Conservation (phyloP, 2,329 filamentous ascomycete genomes). For the Zasmidium citrigriseum region DNA sequence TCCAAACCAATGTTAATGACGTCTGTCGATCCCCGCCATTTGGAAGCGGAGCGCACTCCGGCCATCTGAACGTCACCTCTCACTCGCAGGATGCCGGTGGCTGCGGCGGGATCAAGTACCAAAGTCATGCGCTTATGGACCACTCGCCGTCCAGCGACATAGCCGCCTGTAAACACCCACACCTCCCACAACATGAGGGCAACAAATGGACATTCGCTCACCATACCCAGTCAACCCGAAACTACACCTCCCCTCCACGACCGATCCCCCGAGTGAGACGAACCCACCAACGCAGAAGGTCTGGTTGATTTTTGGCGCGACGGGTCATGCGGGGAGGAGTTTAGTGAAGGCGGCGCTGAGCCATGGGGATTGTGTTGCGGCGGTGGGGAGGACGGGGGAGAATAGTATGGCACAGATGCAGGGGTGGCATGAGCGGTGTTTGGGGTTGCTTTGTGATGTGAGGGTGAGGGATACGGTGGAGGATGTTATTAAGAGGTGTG, state of each 20-base stretch:
- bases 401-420: conserved; percentile 72
- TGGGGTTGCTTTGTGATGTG: conserved; percentile 87
- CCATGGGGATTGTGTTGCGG: conserved; percentile 80
- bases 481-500: conserved; percentile 67
- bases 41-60: too few relatives aligned
- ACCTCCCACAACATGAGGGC: not conserved
- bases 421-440: conserved; percentile 68
- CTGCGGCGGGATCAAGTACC: too few relatives aligned
- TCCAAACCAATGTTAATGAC: not conserved
- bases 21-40: too few relatives aligned
- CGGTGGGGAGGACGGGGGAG: conserved; percentile 81
- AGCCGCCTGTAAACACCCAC: conserved; percentile 5
- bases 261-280: conserved; percentile 75
- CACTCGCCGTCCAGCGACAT: conserved; percentile 4
- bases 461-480: conserved; percentile 76
- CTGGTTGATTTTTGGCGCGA: conserved; percentile 96
- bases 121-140: conserved; percentile 2
- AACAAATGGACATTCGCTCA: conserved; percentile 16
- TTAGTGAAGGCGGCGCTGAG: conserved; percentile 79
- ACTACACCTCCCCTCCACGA: conserved; percentile 72
- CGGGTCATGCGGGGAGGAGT: conserved; percentile 93
- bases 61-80: too few relatives aligned
- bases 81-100: too few relatives aligned
- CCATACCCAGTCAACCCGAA: conserved; percentile 23
- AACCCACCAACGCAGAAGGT: conserved; percentile 73